A percentile compares a stretch with the other conserved stretches of the same genome.
These are phyloP conservation scores for Fragaria ananassa DNA, from an alignment of 306 rosid genomes.

Conservation along the genomic window DNA sequence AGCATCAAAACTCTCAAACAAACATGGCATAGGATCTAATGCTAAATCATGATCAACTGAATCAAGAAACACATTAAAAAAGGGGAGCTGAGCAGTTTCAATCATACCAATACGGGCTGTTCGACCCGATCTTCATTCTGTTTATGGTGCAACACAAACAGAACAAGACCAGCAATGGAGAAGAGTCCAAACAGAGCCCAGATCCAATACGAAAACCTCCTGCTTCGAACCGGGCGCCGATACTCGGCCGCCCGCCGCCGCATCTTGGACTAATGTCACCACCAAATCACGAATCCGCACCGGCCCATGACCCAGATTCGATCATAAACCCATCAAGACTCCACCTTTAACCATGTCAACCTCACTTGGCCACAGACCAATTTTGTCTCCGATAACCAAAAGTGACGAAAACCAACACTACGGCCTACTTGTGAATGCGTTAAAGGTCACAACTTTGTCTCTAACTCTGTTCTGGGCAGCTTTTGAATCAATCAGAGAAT, in stretches of 20 bases:
- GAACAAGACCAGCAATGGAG: conserved; percentile 54
- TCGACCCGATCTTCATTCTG: conserved; percentile 75
- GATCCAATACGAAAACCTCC: conserved; percentile 91
- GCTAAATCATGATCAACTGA: background rate
- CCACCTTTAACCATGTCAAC: conserved; percentile 9
- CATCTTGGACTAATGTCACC: conserved; percentile 58
- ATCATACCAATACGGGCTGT: conserved; percentile 51
- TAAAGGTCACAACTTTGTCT: background rate
- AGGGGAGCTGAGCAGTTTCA: background rate
- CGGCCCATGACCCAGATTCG: conserved; percentile 32
- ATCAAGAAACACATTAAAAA: conserved; percentile 1
- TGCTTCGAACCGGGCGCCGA: conserved; percentile 89
- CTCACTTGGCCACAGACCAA: conserved; percentile 19
- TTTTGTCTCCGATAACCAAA: background rate
- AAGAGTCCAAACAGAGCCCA: conserved; percentile 68
- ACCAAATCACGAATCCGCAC: conserved; percentile 26
- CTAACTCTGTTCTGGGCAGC: conserved; percentile 6
- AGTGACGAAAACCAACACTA: background rate
- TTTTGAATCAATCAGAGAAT: conserved; percentile 1
- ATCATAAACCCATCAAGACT: conserved; percentile 22
- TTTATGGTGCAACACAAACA: conserved; percentile 79
- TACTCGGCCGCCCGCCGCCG: conserved; percentile 94
- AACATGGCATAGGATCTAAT: background rate
- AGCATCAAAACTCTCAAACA: background rate
- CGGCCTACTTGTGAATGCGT: background rate